These are phyloP conservation scores for Paraphoma chrysanthemicola DNA, from an alignment of 2,329 filamentous ascomycete species.

Conservation along the genomic window DNA sequence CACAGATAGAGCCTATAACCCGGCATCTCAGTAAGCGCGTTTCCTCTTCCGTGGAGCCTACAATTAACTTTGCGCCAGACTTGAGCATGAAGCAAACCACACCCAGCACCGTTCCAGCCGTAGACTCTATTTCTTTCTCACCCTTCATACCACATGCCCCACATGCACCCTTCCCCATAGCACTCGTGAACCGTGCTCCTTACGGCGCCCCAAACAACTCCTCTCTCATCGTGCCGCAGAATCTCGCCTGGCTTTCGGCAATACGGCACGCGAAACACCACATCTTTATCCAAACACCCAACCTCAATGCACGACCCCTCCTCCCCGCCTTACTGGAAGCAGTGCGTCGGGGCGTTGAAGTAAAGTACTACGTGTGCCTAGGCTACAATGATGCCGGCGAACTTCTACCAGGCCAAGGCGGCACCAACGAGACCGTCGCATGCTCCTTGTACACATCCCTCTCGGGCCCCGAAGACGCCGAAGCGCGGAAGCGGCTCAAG, in stretches of 20 bases:
- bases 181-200: slow-evolving; percentile 72
- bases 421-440: slow-evolving; percentile 76
- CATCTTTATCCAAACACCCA: slow-evolving; percentile 81
- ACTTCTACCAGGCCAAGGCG: slow-evolving; percentile 76
- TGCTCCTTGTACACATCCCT: slow-evolving; percentile 60
- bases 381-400: slow-evolving; percentile 83
- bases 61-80: slow-evolving; percentile 25
- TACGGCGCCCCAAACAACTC: slow-evolving; percentile 69
- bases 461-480: slow-evolving; percentile 53
- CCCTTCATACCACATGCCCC: slow-evolving; percentile 67
- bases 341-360: slow-evolving; percentile 69
- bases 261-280: slow-evolving; percentile 67
- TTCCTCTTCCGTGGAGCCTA: not conserved
- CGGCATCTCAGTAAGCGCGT: slow-evolving; percentile 65
- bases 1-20: slow-evolving; percentile 64
- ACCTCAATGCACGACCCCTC: slow-evolving; percentile 75
- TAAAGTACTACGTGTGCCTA: slow-evolving; percentile 75
- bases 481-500: slow-evolving; percentile 60
- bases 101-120: not conserved
- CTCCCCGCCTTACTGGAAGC: slow-evolving; percentile 69
- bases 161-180: slow-evolving; percentile 70
- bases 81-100: slow-evolving; percentile 13
- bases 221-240: slow-evolving; percentile 72
- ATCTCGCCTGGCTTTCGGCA: slow-evolving; percentile 75
- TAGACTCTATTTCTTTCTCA: not conserved